Conservation (phyloP, 2,329 filamentous ascomycete genomes). For the Fusarium sp. region DNA sequence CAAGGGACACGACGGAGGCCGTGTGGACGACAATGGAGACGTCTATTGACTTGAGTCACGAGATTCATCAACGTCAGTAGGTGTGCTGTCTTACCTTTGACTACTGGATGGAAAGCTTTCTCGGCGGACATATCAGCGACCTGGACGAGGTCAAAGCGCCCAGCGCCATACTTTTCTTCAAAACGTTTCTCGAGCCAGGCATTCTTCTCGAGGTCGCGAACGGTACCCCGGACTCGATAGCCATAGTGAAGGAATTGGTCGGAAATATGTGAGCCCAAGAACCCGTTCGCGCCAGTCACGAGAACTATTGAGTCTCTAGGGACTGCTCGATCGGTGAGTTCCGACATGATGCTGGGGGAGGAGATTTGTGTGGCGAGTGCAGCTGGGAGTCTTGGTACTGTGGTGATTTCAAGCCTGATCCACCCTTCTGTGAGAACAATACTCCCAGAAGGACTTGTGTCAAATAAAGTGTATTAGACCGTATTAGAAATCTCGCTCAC, state of each 20-base stretch:
- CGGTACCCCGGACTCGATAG: slow-evolving; percentile 57
- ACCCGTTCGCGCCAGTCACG: slow-evolving; percentile 56
- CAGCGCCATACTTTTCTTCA: slow-evolving; percentile 46
- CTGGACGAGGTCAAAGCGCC: slow-evolving; percentile 47
- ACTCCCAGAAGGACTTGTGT: too few species aligned
- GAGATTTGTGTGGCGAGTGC: not conserved
- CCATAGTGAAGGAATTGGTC: slow-evolving; percentile 52
- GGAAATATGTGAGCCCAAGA: slow-evolving; percentile 53
- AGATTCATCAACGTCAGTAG: not conserved
- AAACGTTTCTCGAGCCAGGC: slow-evolving; percentile 46
- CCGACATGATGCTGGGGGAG: not conserved
- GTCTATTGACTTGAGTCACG: slow-evolving; percentile 9
- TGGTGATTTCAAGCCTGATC: not conserved
- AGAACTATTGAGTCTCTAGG: slow-evolving; percentile 48
- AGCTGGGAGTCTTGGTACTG: not conserved
- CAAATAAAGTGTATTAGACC: not conserved
- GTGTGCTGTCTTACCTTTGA: slow-evolving; percentile 33
- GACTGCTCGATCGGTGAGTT: not conserved
- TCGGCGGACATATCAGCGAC: slow-evolving; percentile 49
- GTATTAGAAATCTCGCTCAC: not conserved
- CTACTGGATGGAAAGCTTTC: slow-evolving; percentile 40
- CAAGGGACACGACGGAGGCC: slow-evolving; percentile 51
- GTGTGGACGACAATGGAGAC: slow-evolving; percentile 52
- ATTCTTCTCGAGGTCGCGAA: slow-evolving; percentile 49
- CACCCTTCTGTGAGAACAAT: not conserved